phyloP scores from a whole-genome alignment of 768 basidiomycete genomes.

The Suillus cothurnatus region DNA sequence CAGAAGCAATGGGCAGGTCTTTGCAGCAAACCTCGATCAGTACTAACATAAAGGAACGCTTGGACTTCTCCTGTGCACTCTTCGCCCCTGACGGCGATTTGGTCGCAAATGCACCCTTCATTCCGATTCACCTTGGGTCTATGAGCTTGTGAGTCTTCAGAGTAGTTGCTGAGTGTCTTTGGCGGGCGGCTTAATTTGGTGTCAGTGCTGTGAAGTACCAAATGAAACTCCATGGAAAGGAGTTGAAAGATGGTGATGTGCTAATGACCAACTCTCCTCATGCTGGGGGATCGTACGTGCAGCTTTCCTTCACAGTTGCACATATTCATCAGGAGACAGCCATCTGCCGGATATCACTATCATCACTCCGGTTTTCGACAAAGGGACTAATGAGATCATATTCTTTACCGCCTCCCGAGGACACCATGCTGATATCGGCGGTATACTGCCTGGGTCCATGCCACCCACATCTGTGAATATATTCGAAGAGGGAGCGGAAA shows the following conservation, averaged over 20 bases:
- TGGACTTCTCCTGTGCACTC: constrained; percentile 94
- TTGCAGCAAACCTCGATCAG: constrained; percentile 88
- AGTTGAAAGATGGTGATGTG: constrained; percentile 87
- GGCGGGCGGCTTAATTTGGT: neutral
- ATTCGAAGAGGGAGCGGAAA: constrained; percentile 92
- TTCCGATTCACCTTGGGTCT: constrained; percentile 83
- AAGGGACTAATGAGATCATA: constrained; percentile 67
- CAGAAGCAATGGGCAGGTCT: constrained; percentile 93
- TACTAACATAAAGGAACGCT: constrained; percentile 94
- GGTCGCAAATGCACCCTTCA: constrained; percentile 93
- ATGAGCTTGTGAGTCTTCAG: constrained; percentile 79
- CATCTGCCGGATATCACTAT: constrained; percentile 90
- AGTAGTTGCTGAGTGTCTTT: neutral
- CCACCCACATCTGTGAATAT: constrained; percentile 90
- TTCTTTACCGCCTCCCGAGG: constrained; percentile 94
- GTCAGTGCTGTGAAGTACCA: constrained; percentile 84
- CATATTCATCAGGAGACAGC: constrained; percentile 26
- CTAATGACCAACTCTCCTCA: constrained; percentile 91
- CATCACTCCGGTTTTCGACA: constrained; percentile 88
- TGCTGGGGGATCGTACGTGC: constrained; percentile 82
- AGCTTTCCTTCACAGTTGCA: constrained; percentile 15
- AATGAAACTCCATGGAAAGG: constrained; percentile 72
- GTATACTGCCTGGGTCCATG: constrained; percentile 93
- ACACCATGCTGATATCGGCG: constrained; percentile 94
- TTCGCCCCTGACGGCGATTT: constrained; percentile 95